Percentiles rank a stretch among this genome's conserved stretches.
Evolutionary conservation across 441 rosid species (phyloP).

Genomic region (Arabidopsis hybrid): DNA sequence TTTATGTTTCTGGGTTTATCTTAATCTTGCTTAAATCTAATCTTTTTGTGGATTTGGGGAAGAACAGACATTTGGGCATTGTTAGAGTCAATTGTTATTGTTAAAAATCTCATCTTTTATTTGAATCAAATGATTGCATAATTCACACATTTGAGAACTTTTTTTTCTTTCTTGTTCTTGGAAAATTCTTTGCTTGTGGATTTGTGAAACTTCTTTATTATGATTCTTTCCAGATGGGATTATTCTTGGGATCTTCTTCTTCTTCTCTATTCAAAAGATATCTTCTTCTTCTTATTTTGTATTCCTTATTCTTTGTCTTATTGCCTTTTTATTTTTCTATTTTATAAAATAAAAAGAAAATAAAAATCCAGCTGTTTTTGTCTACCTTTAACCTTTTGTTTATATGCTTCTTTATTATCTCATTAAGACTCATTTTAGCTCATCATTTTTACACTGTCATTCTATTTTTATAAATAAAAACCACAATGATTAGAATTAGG

Average conservation of each 20-base stretch:
- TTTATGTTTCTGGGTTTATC: constrained; percentile 12
- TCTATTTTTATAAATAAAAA: constrained; percentile 8
- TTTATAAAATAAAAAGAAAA: not conserved
- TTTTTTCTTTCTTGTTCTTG: not conserved
- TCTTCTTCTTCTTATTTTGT: constrained; percentile 41
- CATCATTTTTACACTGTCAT: constrained; percentile 39
- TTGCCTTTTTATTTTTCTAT: constrained; percentile 34
- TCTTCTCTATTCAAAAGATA: constrained; percentile 35
- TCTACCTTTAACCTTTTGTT: constrained; percentile 41
- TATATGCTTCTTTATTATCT: constrained; percentile 33
- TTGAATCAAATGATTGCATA: constrained; percentile 20
- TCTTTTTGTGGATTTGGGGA: not conserved
- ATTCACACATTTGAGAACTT: constrained; percentile 15
- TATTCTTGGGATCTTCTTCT: constrained; percentile 47
- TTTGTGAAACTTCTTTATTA: constrained; percentile 23
- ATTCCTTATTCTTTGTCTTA: constrained; percentile 48
- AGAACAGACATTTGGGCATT: constrained; percentile 17
- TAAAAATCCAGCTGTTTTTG: constrained; percentile 46
- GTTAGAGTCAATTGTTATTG: constrained; percentile 14
- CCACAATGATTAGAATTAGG: constrained; percentile 39
- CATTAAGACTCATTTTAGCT: constrained; percentile 34
- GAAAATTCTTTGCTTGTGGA: constrained; percentile 45
- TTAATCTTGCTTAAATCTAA: constrained; percentile 18
- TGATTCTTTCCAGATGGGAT: constrained; percentile 35
- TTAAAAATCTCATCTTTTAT: constrained; percentile 16